These are phyloP conservation scores for Panellus pusillus DNA, from an alignment of 768 basidiomycete species.

Conservation along the genomic window DNA sequence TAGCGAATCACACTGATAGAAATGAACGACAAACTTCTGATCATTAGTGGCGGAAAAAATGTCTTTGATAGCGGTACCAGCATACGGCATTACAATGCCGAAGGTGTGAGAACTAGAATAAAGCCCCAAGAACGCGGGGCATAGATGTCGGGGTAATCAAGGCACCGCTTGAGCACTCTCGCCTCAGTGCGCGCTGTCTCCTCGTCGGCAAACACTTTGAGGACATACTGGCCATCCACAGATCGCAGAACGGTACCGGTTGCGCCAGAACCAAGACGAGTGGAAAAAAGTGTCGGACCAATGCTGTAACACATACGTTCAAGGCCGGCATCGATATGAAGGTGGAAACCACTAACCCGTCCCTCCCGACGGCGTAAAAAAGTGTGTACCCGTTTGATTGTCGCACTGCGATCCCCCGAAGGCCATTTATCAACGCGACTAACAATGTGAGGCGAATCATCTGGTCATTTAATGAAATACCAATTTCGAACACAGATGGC, in stretches of 20 bases:
- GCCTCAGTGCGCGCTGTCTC: not conserved
- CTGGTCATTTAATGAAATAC: not conserved
- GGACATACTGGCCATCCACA: constrained; percentile 2
- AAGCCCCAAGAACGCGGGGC: not conserved
- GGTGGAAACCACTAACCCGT: not conserved
- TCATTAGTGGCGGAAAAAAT: not conserved
- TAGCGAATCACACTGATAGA: not conserved
- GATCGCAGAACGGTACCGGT: constrained; percentile 1
- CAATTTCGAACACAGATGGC: not conserved
- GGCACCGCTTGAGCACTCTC: not conserved
- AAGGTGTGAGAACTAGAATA: constrained; percentile 1
- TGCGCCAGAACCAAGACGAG: not conserved
- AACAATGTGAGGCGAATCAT: not conserved
- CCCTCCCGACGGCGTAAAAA: constrained; percentile 2
- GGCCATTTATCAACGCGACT: not conserved
- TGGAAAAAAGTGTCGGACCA: not conserved
- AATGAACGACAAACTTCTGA: not conserved
- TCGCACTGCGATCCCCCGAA: not conserved
- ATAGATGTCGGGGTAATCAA: not conserved
- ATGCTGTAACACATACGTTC: not conserved
- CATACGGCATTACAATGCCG: not conserved
- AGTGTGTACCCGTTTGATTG: not conserved
- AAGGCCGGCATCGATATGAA: not conserved
- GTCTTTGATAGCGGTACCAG: not conserved
- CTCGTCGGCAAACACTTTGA: constrained; percentile 2